Percentiles rank a stretch among this genome's conserved stretches.
Conservation (phyloP, 2,329 filamentous ascomycete species). For the Botrytis hyacinthi region DNA sequence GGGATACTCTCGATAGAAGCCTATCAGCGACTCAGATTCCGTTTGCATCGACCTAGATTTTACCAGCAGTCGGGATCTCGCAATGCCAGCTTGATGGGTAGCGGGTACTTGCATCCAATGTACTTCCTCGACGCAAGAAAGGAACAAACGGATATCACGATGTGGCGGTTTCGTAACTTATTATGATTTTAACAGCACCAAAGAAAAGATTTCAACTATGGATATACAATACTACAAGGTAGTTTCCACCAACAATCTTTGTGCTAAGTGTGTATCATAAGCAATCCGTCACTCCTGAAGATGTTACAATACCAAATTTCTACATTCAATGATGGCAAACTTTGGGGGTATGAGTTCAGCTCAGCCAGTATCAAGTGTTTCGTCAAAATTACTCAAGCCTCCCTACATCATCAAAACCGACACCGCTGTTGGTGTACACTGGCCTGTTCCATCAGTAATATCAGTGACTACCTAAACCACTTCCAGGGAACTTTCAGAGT, state of each 20-base stretch:
- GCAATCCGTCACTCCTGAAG: not conserved
- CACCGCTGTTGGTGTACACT: not conserved
- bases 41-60: not conserved
- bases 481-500: not conserved
- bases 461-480: not conserved
- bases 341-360: no score
- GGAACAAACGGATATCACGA: not conserved
- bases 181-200: not conserved
- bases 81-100: not conserved
- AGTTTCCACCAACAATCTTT: not conserved
- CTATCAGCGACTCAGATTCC: not conserved
- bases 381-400: not conserved
- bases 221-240: not conserved
- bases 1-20: not conserved
- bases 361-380: not conserved
- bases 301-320: not conserved
- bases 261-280: not conserved
- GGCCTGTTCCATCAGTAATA: not conserved
- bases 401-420: not conserved
- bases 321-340: not conserved
- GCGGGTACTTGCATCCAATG: not conserved
- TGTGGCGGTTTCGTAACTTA: not conserved
- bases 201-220: not conserved
- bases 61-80: not conserved
- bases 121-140: not conserved